Evolutionary conservation across 2,329 filamentous ascomycete species (phyloP).

Genomic region (Pyrenochaeta sp.): DNA sequence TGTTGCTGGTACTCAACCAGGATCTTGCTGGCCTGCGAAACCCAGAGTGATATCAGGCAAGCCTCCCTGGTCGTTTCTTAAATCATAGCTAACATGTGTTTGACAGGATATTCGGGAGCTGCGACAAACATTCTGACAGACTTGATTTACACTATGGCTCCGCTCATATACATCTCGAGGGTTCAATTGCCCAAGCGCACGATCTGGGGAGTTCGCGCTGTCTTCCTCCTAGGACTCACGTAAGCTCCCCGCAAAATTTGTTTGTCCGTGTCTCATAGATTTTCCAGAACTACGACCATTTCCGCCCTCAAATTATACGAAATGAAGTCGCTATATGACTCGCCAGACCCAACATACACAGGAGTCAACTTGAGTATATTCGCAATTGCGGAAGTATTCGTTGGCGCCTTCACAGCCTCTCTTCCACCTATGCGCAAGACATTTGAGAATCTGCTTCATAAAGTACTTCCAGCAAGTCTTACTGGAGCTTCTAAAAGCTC

Average conservation of each 20-base stretch:
- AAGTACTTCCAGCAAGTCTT: conserved; percentile 28
- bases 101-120: conserved; percentile 31
- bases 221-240: conserved; percentile 37
- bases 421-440: conserved; percentile 38
- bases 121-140: conserved; percentile 37
- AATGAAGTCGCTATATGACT: conserved; percentile 29
- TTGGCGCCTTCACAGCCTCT: conserved; percentile 35
- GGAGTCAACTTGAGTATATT: conserved; percentile 36
- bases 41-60: conserved; percentile 34
- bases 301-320: conserved; percentile 38
- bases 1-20: conserved; percentile 24
- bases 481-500: conserved; percentile 20
- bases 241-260: conserved; percentile 11
- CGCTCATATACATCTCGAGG: conserved; percentile 31
- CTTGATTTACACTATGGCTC: conserved; percentile 32
- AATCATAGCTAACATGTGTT: background rate
- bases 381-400: conserved; percentile 34
- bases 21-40: conserved; percentile 30
- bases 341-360: conserved; percentile 30
- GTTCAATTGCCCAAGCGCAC: conserved; percentile 36
- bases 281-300: conserved; percentile 32
- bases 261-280: conserved; percentile 1
- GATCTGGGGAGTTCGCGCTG: conserved; percentile 36
- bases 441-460: conserved; percentile 28
- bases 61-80: background rate